Evolutionary conservation across 2,329 filamentous ascomycete genomes (phyloP).

Genomic region (Talaromyces sp.): DNA sequence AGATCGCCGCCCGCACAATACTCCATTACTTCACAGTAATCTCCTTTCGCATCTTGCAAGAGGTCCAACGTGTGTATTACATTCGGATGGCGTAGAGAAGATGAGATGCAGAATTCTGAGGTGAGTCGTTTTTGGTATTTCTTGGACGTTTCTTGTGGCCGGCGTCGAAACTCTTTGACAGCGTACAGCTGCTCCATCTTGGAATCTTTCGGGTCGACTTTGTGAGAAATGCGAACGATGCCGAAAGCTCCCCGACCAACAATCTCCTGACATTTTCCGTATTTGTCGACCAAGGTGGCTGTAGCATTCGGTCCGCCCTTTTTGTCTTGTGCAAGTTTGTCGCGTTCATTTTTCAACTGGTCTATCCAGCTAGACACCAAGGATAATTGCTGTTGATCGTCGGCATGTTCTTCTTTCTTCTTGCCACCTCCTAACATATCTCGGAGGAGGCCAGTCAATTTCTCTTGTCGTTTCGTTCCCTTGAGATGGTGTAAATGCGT

Average conservation of each 20-base stretch:
- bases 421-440: conserved; percentile 77
- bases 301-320: conserved; percentile 72
- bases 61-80: conserved; percentile 97
- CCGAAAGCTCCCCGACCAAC: conserved; percentile 95
- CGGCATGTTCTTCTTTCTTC: conserved; percentile 62
- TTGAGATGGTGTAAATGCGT: conserved; percentile 85
- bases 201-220: conserved; percentile 75
- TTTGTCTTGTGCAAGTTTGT: conserved; percentile 69
- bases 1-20: conserved; percentile 95
- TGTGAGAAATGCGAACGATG: conserved; percentile 96
- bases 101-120: conserved; percentile 97
- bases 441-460: conserved; percentile 87
- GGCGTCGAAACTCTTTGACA: conserved; percentile 94
- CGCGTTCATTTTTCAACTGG: conserved; percentile 83
- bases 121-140: conserved; percentile 97
- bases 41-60: conserved; percentile 91
- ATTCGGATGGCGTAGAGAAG: conserved; percentile 91
- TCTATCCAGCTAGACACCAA: conserved; percentile 96
- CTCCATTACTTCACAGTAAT: conserved; percentile 99
- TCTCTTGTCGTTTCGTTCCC: conserved; percentile 88
- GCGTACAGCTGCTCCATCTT: conserved; percentile 86
- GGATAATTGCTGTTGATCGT: conserved; percentile 71
- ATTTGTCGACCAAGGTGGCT: conserved; percentile 85
- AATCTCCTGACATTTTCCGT: conserved; percentile 96
- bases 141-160: conserved; percentile 90